Evolutionary conservation across 2,329 filamentous ascomycete genomes (phyloP), one percentile per base, ranked within the genome.

Genomic region (Trichoderma atrobrunneum): DNA sequence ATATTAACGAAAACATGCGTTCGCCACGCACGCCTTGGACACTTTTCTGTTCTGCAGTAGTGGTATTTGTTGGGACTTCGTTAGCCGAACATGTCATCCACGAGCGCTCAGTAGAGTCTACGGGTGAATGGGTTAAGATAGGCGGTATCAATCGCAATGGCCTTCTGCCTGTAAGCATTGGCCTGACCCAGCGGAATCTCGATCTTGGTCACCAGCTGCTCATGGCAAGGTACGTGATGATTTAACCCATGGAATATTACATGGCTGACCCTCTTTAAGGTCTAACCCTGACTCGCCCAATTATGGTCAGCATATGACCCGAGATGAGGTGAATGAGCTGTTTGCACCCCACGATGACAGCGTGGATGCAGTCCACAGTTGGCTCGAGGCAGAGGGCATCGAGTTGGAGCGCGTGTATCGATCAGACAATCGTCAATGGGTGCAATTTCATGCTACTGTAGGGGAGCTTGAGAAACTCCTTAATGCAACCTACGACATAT

Each of bases 361-460:
- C 24, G 43, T 66, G 12, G 21, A 57, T 26, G 63, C 63, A 5
- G 63, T 66, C 3, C 43, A 56, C 4, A 56, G 24, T 26, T 66
- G 63, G 63, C 48, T 66, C 14, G 21, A 56, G 26, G 7, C 30
- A 4, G 63, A 56, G 18, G 63, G 63, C 5, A 56, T 66, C 30
- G 21, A 26, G 2, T 18, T 36, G 14, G 48, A 66, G 5, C 43
- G 43, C 21, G 30, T 66, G 30, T 39, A 51, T 39, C 21, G 12
- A 26, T 66, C 63, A 14, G 18, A 16, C 30, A 66, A 66, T 28
- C 28, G 32, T 2, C 63, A 66, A 36, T 66, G 63, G 63, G 36
- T 66, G 36, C 63, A 66, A n/a, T 66, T 66, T 39, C 43, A 66
- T 39, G 63, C 63, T 10, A 66, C 43, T 12, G 63, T 56, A n/a